These are phyloP conservation scores for Serendipita sp. DNA, from an alignment of 768 basidiomycete genomes.

Conservation along the genomic window DNA sequence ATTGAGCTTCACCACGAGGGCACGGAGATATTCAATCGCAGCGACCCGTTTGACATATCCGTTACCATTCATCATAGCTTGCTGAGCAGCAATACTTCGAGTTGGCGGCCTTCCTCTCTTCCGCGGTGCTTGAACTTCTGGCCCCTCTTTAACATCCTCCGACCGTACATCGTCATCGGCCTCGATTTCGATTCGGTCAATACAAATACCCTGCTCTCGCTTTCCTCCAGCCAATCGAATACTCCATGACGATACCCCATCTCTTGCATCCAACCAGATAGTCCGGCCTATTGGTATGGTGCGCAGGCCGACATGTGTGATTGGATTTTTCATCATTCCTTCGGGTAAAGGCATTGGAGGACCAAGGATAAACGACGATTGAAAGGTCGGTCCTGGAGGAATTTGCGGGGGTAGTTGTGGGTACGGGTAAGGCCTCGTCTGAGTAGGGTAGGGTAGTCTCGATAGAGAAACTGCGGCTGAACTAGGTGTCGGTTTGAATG, in stretches of 20 bases:
- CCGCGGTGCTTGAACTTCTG: constrained; percentile 26
- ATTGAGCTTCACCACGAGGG: constrained; percentile 50
- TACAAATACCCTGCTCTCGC: constrained; percentile 38
- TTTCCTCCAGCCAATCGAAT: constrained; percentile 33
- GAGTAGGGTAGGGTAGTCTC: not conserved
- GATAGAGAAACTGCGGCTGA: not conserved
- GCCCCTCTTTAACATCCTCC: constrained; percentile 35
- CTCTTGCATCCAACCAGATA: constrained; percentile 43
- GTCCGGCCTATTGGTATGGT: constrained; percentile 45
- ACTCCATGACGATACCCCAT: constrained; percentile 63
- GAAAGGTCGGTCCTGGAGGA: constrained; percentile 14
- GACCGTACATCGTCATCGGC: constrained; percentile 27
- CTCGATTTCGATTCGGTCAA: constrained; percentile 45
- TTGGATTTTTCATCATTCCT: constrained; percentile 9
- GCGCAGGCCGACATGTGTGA: constrained; percentile 31
- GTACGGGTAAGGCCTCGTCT: not conserved
- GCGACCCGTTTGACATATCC: constrained; percentile 25
- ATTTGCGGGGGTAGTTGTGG: constrained; percentile 20
- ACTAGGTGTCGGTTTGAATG: constrained; percentile 7
- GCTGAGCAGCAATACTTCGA: constrained; percentile 17
- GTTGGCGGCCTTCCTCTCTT: constrained; percentile 25
- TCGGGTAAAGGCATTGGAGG: constrained; percentile 9
- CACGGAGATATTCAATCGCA: constrained; percentile 29
- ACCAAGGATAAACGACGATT: constrained; percentile 9
- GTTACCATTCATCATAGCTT: constrained; percentile 19